These are phyloP conservation scores for Irpex sp. DNA, from an alignment of 1,284 basidiomycete genomes.

Conservation along the genomic window DNA sequence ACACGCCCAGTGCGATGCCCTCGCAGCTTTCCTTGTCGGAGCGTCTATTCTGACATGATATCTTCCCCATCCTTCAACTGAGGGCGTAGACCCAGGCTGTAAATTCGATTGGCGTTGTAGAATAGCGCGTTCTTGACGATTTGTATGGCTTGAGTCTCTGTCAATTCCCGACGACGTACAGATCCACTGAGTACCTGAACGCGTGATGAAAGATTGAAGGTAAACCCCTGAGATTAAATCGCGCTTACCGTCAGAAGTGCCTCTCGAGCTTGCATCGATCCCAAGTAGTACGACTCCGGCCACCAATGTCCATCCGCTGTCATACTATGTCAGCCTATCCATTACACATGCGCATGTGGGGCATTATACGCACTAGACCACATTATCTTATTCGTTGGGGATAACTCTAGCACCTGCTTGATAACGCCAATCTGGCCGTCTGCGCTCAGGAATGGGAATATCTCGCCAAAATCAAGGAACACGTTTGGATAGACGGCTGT, in stretches of 20 bases:
- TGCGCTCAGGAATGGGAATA: conserved; percentile 66
- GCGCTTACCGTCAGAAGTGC: conserved; percentile 51
- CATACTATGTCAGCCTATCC: conserved; percentile 1
- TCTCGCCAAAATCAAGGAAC: conserved; percentile 74
- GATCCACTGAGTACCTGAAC: conserved; percentile 47
- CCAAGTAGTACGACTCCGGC: conserved; percentile 74
- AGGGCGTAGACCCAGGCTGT: conserved; percentile 44
- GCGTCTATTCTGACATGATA: background rate
- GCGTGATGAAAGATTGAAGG: background rate
- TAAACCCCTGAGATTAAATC: too few species aligned
- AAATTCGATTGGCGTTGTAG: conserved; percentile 55
- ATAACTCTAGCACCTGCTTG: conserved; percentile 62
- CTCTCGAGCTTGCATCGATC: conserved; percentile 56
- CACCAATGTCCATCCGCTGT: conserved; percentile 75
- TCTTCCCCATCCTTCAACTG: background rate
- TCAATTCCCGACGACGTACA: conserved; percentile 41
- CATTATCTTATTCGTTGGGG: conserved; percentile 72
- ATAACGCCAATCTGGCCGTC: conserved; percentile 58
- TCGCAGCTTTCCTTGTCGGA: background rate
- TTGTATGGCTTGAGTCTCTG: conserved; percentile 42
- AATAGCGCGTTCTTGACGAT: conserved; percentile 54
- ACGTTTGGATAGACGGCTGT: conserved; percentile 68
- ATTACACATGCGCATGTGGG: background rate
- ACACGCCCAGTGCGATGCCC: too few species aligned
- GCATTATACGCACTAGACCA: conserved; percentile 61